Conservation (phyloP, 306 rosid genomes). For the Rosa lucieae region DNA sequence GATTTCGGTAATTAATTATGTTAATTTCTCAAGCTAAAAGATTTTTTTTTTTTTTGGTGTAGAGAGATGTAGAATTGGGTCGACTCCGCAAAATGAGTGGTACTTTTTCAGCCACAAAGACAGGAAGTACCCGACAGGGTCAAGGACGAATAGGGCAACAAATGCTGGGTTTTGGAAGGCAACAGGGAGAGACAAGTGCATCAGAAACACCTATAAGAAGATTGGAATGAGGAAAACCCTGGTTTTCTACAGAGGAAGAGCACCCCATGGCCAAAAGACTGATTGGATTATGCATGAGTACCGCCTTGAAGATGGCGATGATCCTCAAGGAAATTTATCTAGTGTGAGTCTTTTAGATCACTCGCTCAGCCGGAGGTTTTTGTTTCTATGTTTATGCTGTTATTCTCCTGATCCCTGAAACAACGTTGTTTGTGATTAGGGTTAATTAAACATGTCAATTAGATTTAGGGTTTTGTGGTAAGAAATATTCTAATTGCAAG, state of each 20-base stretch:
- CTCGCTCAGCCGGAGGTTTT: not conserved
- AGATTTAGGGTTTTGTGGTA: no score
- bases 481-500: no score
- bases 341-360: conserved; percentile 32
- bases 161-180: conserved; percentile 98
- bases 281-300: conserved; percentile 99
- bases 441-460: no score
- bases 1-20: not conserved
- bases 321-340: conserved; percentile 35
- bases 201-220: conserved; percentile 67
- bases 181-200: conserved; percentile 93
- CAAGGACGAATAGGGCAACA: conserved; percentile 92
- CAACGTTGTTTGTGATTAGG: no score
- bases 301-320: conserved; percentile 80
- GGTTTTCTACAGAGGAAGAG: conserved; percentile 90
- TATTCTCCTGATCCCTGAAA: no score
- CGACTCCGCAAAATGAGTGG: conserved; percentile 98
- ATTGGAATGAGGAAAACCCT: conserved; percentile 96
- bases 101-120: conserved; percentile 98
- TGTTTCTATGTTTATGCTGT: not conserved
- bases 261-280: conserved; percentile 93
- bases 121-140: conserved; percentile 95
- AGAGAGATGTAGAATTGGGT: conserved; percentile 91
- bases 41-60: not conserved
- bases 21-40: not conserved